Evolutionary conservation across 768 basidiomycete species (phyloP).

Genomic region (Podaxis pistillaris): DNA sequence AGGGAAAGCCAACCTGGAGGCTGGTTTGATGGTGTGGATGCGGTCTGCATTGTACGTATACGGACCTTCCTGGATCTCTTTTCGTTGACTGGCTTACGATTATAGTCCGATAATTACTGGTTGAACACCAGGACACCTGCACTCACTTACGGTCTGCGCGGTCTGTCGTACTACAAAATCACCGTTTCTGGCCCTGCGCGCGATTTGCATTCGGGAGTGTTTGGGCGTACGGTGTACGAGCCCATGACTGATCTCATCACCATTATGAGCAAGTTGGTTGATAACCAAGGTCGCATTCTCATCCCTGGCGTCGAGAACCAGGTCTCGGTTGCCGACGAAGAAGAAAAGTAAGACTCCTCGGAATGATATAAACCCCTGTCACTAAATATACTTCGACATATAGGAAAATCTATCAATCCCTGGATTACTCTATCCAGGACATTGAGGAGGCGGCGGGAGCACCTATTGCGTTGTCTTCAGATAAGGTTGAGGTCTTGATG

Average conservation of each 20-base stretch:
- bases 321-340: constrained; percentile 68
- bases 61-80: neutral
- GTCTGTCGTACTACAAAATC: constrained; percentile 83
- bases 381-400: neutral
- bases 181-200: constrained; percentile 79
- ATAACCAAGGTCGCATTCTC: constrained; percentile 75
- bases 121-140: constrained; percentile 77
- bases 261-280: constrained; percentile 85
- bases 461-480: constrained; percentile 66
- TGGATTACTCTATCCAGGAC: constrained; percentile 74
- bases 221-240: constrained; percentile 79
- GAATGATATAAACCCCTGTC: neutral
- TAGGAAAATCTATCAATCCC: constrained; percentile 67
- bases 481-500: constrained; percentile 84
- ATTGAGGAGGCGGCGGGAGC: constrained; percentile 78
- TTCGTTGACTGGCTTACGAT: neutral
- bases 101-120: constrained; percentile 93
- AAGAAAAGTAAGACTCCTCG: constrained; percentile 53
- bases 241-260: constrained; percentile 92
- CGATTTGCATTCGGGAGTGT: constrained; percentile 90
- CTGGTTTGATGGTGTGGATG: constrained; percentile 88
- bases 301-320: constrained; percentile 88
- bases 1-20: constrained; percentile 69
- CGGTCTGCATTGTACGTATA: constrained; percentile 84
- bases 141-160: constrained; percentile 86